Conservation (phyloP, 768 basidiomycete species). For the Phaeotremella skinneri region DNA sequence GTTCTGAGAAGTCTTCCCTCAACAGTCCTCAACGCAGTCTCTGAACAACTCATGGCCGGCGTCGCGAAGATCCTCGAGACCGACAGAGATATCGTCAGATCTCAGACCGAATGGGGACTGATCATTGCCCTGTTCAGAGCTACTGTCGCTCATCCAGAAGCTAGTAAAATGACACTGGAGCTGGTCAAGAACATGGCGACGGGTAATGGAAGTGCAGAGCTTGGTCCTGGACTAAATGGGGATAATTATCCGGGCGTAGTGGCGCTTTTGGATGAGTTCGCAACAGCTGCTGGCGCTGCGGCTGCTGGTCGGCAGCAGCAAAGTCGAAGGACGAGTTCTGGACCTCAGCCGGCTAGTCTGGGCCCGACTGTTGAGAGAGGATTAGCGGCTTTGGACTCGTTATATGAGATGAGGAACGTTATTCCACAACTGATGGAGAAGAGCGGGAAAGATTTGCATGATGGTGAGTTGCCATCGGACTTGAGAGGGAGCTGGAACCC, state of each 20-base stretch:
- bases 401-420: constrained; percentile 69
- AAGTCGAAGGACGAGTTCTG: constrained; percentile 47
- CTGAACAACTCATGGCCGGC: constrained; percentile 84
- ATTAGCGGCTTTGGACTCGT: constrained; percentile 72
- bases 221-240: constrained; percentile 57
- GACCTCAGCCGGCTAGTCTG: constrained; percentile 52
- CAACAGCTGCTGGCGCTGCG: constrained; percentile 65
- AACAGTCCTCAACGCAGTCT: constrained; percentile 72
- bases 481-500: not conserved
- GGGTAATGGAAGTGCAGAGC: constrained; percentile 60
- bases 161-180: constrained; percentile 77
- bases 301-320: constrained; percentile 62
- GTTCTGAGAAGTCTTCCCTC: constrained; percentile 76
- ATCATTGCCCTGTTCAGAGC: constrained; percentile 82
- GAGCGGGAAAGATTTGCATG: constrained; percentile 35
- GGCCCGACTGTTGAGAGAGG: constrained; percentile 78
- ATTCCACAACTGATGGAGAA: constrained; percentile 62
- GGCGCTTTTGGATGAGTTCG: constrained; percentile 81
- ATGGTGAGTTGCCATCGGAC: constrained; percentile 49
- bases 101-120: constrained; percentile 93
- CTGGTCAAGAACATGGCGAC: constrained; percentile 66
- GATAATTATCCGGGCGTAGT: constrained; percentile 82
- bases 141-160: constrained; percentile 81
- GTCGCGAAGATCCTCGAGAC: constrained; percentile 74
- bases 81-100: constrained; percentile 72